A percentile compares a stretch with the other conserved stretches of the same genome.
Evolutionary conservation across 805 yeast species (phyloP).

Genomic region (Priceomyces carsonii): DNA sequence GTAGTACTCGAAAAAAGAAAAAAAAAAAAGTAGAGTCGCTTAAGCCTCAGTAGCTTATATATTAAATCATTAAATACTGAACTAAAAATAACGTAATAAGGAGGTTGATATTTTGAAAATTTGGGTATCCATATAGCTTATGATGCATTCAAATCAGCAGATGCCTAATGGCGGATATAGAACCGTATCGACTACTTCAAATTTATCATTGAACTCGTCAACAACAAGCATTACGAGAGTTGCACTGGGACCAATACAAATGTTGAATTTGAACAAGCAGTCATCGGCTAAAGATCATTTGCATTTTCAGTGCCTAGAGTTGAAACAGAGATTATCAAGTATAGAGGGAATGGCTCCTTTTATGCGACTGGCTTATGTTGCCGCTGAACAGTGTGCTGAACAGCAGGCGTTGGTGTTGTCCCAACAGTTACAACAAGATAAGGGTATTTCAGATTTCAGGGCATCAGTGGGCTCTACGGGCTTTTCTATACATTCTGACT

Average conservation of each 20-base stretch:
- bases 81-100: no score
- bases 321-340: conserved; percentile 55
- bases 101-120: no score
- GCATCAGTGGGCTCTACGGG: conserved; percentile 34
- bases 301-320: conserved; percentile 61
- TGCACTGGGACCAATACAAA: conserved; percentile 47
- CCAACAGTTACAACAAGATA: conserved; percentile 35
- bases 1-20: conserved; percentile 4
- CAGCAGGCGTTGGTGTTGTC: conserved; percentile 62
- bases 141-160: conserved; percentile 12
- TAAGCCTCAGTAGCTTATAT: conserved; percentile 2
- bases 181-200: conserved; percentile 36
- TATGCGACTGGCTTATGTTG: conserved; percentile 59
- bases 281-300: conserved; percentile 67
- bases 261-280: conserved; percentile 59
- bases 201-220: conserved; percentile 28
- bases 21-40: no score
- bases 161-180: conserved; percentile 35
- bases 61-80: conserved; percentile 1
- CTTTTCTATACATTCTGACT: conserved; percentile 37
- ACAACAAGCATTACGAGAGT: conserved; percentile 39
- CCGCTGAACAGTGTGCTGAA: conserved; percentile 70
- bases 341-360: conserved; percentile 72
- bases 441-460: conserved; percentile 24
- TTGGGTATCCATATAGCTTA: conserved; percentile 1